phyloP scores from a whole-genome alignment of 2,329 filamentous ascomycete genomes.

The Neurospora sp. region DNA sequence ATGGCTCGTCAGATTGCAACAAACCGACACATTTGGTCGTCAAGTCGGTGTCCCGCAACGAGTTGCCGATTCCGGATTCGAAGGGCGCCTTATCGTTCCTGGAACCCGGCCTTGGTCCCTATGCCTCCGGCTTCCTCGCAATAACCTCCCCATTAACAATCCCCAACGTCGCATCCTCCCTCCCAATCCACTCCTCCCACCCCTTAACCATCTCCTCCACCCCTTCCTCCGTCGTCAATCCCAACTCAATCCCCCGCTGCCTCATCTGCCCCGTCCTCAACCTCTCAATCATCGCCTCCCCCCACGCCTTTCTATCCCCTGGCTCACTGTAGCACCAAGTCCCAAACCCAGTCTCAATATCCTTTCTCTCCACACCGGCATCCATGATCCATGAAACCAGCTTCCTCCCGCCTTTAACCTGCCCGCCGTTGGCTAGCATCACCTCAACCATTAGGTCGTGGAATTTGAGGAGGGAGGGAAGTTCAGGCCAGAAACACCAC shows the following conservation, averaged over 20 bases:
- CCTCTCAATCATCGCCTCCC: conserved; percentile 7
- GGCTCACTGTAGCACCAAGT: conserved; percentile 8
- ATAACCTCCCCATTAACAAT: conserved; percentile 9
- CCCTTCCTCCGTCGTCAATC: conserved; percentile 2
- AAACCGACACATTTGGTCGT: no score
- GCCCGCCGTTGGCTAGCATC: background rate
- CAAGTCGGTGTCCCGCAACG: no score
- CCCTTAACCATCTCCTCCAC: conserved; percentile 8
- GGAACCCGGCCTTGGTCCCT: no score
- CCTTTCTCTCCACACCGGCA: conserved; percentile 1
- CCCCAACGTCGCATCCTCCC: conserved; percentile 6
- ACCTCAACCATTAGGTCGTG: background rate
- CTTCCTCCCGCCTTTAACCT: conserved; percentile 1
- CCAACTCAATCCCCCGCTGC: background rate
- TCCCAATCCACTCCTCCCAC: conserved; percentile 6
- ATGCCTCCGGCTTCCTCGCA: background rate
- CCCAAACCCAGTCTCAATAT: conserved; percentile 5
- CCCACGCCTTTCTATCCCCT: conserved; percentile 6
- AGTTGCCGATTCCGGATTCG: no score
- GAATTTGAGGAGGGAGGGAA: background rate
- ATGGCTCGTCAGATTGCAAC: no score
- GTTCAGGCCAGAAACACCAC: conserved; percentile 8
- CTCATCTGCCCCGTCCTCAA: conserved; percentile 5
- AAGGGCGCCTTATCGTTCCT: no score
- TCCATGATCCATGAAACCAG: conserved; percentile 6